Base-by-base conservation (phyloP, 2,329 filamentous ascomycete genomes). In the Fusarium pseudocircinatum region DNA sequence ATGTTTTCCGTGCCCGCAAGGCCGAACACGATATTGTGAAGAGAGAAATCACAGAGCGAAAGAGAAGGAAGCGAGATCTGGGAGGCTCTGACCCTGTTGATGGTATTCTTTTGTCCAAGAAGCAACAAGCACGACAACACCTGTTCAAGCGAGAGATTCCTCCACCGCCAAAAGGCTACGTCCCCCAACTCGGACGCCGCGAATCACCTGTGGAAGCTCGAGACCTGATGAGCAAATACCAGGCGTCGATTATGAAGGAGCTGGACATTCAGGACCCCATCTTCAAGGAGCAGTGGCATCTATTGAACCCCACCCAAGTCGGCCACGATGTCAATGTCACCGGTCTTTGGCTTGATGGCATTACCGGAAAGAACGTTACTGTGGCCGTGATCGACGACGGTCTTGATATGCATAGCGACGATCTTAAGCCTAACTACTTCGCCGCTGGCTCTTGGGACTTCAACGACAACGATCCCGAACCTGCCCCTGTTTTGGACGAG, bases 291-390 rank as follows among this genome's bases (percentile, higher is more conserved):
- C 96, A 99, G 83, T 99, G 96, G 96, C 96, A 99, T 87, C 85
- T 99, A 52, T 92, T 93, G 85, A 99, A 99, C 80, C 87, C 93
- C 1, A 81, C 93, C 11, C 91, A 97, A 76, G 80, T 90, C 2
- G 96, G 95, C 11, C 94, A 98, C 82, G 96, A 99, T 81, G 89
- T 99, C 78, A 99, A 99, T 78, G 95, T 98, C n/a, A 97, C 95
- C 1, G 94, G 92, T 18, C 88, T 98, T 11, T 99, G 96, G 96
- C 81, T 94, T 76, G 90, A 96, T 76, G 96, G 95, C 9, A 92
- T 98, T 64, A 98, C 96, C 0, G 96, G 96, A 60, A 90, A 94
- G 77, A 96, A 96, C 69, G 89, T 93, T 24, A 97, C 94, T 2
- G 94, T 97, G 5, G 96, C 96, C 61, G 96, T 99, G 75, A 94